Percentiles rank a stretch among this genome's conserved stretches.
These are phyloP conservation scores for Ulvella scutata DNA, from an alignment of 139 green algal species.

Conservation along the genomic window DNA sequence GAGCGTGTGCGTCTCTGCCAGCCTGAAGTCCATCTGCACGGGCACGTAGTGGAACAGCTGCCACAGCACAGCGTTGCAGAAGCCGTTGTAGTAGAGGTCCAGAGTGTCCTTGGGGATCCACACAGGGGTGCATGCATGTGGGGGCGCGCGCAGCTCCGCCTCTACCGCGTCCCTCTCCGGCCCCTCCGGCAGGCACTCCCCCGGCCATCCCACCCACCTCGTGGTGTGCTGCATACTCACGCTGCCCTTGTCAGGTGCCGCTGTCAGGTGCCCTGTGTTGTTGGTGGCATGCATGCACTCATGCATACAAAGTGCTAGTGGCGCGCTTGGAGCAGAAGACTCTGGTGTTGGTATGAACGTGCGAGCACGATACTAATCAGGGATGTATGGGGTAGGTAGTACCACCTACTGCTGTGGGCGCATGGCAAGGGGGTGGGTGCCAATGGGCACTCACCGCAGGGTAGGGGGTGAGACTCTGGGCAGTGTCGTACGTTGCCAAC, in stretches of 20 bases:
- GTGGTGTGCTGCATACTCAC: slow-evolving; percentile 34
- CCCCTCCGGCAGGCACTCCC: slow-evolving; percentile 17
- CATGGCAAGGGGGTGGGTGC: no score
- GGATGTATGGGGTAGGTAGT: no score
- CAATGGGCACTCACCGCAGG: no score
- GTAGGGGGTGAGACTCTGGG: no score
- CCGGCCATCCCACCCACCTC: slow-evolving; percentile 92
- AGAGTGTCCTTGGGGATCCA: slow-evolving; percentile 58
- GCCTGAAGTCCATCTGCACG: slow-evolving; percentile 78
- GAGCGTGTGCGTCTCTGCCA: slow-evolving; percentile 68
- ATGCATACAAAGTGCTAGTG: no score
- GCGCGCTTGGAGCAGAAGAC: no score
- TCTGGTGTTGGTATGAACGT: no score
- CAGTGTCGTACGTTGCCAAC: slow-evolving; percentile 51
- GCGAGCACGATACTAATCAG: no score
- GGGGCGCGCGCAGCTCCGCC: slow-evolving; percentile 37
- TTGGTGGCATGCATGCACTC: no score
- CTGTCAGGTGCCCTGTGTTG: no score
- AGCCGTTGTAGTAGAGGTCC: slow-evolving; percentile 89
- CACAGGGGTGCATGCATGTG: slow-evolving; percentile 76
- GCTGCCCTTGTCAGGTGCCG: no score
- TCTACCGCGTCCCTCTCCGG: slow-evolving; percentile 54
- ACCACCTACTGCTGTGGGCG: no score
- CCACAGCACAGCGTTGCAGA: slow-evolving; percentile 97
- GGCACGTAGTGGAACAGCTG: slow-evolving; percentile 97